phyloP scores from a whole-genome alignment of 768 basidiomycete species.

The Clathrus columnatus region DNA sequence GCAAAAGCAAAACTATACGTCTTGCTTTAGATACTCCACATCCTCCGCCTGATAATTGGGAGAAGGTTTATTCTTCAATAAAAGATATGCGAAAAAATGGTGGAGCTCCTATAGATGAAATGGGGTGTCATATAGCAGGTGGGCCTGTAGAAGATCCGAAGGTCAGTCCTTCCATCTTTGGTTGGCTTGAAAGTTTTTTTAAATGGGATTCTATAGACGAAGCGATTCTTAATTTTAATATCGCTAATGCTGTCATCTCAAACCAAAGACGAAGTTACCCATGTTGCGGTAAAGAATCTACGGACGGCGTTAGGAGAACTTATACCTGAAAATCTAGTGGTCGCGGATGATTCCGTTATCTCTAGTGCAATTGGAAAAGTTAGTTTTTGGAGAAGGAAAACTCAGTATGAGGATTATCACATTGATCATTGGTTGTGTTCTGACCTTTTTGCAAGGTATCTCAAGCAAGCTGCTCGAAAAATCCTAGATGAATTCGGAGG shows the following conservation, averaged over 20 bases:
- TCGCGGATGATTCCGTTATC: slow-evolving; percentile 52
- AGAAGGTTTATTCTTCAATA: slow-evolving; percentile 60
- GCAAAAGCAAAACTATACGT: slow-evolving; percentile 49
- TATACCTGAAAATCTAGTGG: slow-evolving; percentile 58
- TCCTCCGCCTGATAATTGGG: slow-evolving; percentile 59
- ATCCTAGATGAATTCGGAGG: slow-evolving; percentile 66
- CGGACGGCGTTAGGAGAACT: slow-evolving; percentile 69
- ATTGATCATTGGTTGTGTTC: background rate
- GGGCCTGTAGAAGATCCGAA: slow-evolving; percentile 53
- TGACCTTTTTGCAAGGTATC: slow-evolving; percentile 47
- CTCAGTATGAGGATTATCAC: slow-evolving; percentile 46
- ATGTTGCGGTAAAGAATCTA: slow-evolving; percentile 68
- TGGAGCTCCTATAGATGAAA: slow-evolving; percentile 84
- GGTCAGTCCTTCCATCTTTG: slow-evolving; percentile 30
- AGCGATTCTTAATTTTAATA: slow-evolving; percentile 76
- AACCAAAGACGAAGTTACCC: slow-evolving; percentile 87
- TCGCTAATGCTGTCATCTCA: slow-evolving; percentile 95
- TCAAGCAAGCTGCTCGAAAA: slow-evolving; percentile 62
- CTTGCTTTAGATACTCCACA: slow-evolving; percentile 51
- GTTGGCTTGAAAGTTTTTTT: background rate
- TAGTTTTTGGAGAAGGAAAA: slow-evolving; percentile 88
- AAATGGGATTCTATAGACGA: too few relatives aligned
- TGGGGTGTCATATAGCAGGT: slow-evolving; percentile 78
- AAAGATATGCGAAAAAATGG: slow-evolving; percentile 65
- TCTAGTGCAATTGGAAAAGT: slow-evolving; percentile 78